Conservation (phyloP, 23 red algal species). For the Chondrus crispus region DNA sequence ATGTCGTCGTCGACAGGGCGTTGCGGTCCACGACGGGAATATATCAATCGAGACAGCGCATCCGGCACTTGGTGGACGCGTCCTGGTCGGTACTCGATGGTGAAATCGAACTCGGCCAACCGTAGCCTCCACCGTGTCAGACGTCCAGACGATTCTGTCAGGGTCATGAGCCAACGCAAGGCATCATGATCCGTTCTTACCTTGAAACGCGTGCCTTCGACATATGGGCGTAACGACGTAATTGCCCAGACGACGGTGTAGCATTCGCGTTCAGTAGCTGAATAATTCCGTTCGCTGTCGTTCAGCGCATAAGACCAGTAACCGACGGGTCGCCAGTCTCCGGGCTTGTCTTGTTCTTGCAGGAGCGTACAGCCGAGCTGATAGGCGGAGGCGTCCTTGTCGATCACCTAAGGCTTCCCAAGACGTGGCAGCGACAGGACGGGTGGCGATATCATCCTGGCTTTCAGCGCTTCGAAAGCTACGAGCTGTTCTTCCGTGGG, state of each 20-base stretch:
- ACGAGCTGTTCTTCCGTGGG: background rate
- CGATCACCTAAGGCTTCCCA: background rate
- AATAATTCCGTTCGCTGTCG: background rate
- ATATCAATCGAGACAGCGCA: background rate
- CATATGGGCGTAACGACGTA: background rate
- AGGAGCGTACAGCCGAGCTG: background rate
- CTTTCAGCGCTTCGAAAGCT: background rate
- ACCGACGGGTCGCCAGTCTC: background rate
- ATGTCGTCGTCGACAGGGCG: too few relatives aligned
- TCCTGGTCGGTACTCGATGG: background rate
- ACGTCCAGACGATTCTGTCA: background rate
- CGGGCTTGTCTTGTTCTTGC: background rate
- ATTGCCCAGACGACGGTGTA: background rate
- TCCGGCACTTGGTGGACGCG: background rate
- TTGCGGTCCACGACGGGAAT: too few relatives aligned
- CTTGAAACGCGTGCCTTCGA: background rate
- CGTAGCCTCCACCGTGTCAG: background rate
- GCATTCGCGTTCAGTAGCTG: background rate
- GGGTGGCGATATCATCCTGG: background rate
- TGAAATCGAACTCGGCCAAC: conserved; percentile 8
- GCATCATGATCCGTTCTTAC: background rate
- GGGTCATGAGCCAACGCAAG: background rate
- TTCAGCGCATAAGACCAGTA: background rate
- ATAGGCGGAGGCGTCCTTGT: background rate
- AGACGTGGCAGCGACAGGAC: background rate